These are phyloP conservation scores for Melaleuca alternifolia DNA, from an alignment of 345 rosid genomes.

Conservation along the genomic window DNA sequence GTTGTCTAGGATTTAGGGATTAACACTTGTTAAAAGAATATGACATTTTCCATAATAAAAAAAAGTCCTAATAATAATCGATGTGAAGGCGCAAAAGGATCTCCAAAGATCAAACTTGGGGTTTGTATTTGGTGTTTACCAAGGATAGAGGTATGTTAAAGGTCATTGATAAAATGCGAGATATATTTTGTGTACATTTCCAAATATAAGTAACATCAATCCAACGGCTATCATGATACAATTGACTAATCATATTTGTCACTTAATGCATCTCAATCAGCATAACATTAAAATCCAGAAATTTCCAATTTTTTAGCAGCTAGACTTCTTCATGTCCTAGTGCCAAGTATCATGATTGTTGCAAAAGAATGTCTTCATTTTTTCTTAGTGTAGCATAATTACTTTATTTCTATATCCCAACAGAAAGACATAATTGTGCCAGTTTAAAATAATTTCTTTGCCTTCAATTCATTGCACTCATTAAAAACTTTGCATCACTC, in stretches of 20 bases:
- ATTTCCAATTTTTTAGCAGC: background rate
- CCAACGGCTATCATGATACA: background rate
- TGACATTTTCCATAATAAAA: too few species aligned
- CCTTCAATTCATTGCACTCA: too few species aligned
- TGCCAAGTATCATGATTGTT: background rate
- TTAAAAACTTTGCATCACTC: too few species aligned
- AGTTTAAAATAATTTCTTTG: too few species aligned
- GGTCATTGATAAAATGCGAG: background rate
- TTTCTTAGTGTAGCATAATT: background rate
- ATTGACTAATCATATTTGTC: background rate
- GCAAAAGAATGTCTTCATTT: background rate
- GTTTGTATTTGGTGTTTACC: background rate
- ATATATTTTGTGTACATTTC: background rate
- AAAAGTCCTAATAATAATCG: too few species aligned
- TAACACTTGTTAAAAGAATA: background rate
- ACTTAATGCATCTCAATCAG: background rate
- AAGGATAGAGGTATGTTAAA: background rate
- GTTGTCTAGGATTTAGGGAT: background rate
- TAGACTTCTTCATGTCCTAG: background rate
- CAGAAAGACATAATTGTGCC: too few species aligned
- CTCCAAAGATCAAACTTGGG: background rate
- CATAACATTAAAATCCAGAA: background rate
- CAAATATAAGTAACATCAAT: background rate
- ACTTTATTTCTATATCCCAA: background rate
- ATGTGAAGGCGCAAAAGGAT: background rate